Base-by-base conservation (phyloP, 176 grass and related monocot species). In the Elymus sibiricus region DNA sequence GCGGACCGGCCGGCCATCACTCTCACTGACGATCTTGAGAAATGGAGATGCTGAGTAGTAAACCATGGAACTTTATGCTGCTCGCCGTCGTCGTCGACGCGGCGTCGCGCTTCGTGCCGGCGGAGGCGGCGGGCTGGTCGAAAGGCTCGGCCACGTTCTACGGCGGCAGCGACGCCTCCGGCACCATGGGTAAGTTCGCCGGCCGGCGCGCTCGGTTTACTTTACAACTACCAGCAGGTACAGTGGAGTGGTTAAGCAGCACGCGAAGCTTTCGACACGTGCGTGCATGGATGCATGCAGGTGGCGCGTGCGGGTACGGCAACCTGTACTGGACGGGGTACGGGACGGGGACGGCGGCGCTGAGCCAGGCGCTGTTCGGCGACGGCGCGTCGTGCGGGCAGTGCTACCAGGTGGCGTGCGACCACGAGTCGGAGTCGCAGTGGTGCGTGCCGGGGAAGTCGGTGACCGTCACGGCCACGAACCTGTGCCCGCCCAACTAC, bases 301-400 rank as follows among this genome's bases (percentile, higher is more conserved):
- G 86, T 40, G 92, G 92, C 13, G 92, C 92, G 7, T 94, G 92
- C 60, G 92, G 92, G 24, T 94, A 94, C 69, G 89, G 84, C 4
- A 91, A 91, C 86, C 88, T 94, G 25, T 94, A 94, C 78, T 66
- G 39, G 43, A 10, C 63, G 8, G 96, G 96, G 53, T 98, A 95
- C 69, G 93, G 96, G 13, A 95, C 88, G 61, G 90, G 74, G 74
- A 98, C 96, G 10, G 91, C 96, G 72, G 96, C 96, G 55, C 86
- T 98, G 75, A 98, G 96, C 91, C 84, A 90, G 31, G 86, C 84
- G 19, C 91, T 98, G 43, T 98, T 98, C 91, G 84, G 84, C 84
- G 84, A 84, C 76, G 87, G 87, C 61, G 80, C 76, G 43, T 85
- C 83, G 44, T 94, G 89, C 84, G 92, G 92, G 28, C 38, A 90